Conservation (phyloP, 2,329 filamentous ascomycete genomes). For the Torrubiella hemipterigena region DNA sequence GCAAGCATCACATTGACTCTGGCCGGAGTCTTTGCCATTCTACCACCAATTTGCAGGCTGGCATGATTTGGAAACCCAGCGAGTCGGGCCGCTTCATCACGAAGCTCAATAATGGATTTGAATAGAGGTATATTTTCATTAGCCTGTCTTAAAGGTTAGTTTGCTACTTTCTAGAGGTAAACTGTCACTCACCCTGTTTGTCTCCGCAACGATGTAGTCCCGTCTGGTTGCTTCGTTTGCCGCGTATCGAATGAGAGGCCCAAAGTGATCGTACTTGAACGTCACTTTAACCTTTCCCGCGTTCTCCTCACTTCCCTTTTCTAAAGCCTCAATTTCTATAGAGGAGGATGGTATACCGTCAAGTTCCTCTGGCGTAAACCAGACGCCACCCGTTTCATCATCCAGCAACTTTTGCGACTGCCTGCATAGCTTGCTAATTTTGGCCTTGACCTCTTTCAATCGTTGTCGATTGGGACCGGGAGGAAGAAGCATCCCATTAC, state of each 20-base stretch:
- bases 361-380: slow-evolving; percentile 63
- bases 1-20: slow-evolving; percentile 62
- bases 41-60: slow-evolving; percentile 65
- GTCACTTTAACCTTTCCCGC: slow-evolving; percentile 64
- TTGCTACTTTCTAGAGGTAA: neutral
- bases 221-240: slow-evolving; percentile 58
- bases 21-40: slow-evolving; percentile 70
- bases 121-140: slow-evolving; percentile 63
- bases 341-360: slow-evolving; percentile 68
- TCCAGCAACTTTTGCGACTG: slow-evolving; percentile 71
- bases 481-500: slow-evolving; percentile 62
- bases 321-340: slow-evolving; percentile 46
- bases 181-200: slow-evolving; percentile 52
- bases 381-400: slow-evolving; percentile 67
- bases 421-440: slow-evolving; percentile 61
- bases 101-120: slow-evolving; percentile 59
- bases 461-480: slow-evolving; percentile 58
- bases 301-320: slow-evolving; percentile 60
- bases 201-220: slow-evolving; percentile 59
- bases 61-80: slow-evolving; percentile 70
- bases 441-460: slow-evolving; percentile 80
- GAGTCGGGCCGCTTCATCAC: slow-evolving; percentile 66
- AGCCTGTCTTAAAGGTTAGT: slow-evolving; percentile 26
- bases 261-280: slow-evolving; percentile 77
- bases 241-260: slow-evolving; percentile 68